These are phyloP conservation scores for Neurospora sp. DNA, from an alignment of 495 filamentous ascomycete genomes.

Conservation along the genomic window DNA sequence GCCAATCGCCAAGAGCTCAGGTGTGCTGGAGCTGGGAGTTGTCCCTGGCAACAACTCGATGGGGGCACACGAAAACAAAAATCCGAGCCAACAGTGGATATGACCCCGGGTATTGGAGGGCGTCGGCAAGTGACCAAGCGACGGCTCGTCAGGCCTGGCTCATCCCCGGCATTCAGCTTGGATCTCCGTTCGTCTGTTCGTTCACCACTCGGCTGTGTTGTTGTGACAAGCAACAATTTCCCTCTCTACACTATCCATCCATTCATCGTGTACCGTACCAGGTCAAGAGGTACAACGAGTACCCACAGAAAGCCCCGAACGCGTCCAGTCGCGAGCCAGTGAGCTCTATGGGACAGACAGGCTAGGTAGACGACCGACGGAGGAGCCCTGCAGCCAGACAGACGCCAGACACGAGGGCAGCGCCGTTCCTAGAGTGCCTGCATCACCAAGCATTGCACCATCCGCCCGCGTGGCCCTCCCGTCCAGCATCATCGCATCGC, in stretches of 20 bases:
- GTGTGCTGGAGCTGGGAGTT: background rate
- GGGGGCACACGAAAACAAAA: constrained; percentile 15
- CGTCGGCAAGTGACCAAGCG: background rate
- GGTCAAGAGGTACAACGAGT: background rate
- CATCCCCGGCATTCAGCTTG: background rate
- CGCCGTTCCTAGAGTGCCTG: background rate
- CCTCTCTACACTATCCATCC: background rate
- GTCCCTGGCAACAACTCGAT: constrained; percentile 7
- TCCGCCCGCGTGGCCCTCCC: background rate
- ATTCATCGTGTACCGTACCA: background rate
- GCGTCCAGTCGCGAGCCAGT: background rate
- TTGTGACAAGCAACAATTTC: background rate
- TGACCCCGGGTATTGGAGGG: background rate
- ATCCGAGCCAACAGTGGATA: constrained; percentile 5
- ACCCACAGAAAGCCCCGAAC: background rate
- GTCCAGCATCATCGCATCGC: background rate
- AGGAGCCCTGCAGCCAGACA: background rate
- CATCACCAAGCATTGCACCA: background rate
- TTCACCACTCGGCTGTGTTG: background rate
- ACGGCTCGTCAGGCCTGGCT: background rate
- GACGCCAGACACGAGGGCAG: background rate
- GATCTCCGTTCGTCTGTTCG: background rate
- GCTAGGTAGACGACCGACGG: background rate
- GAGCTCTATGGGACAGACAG: background rate
- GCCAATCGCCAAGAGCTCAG: background rate